Evolutionary conservation across 202 grass and related monocot species (phyloP).

Genomic region (Setaria italica): DNA sequence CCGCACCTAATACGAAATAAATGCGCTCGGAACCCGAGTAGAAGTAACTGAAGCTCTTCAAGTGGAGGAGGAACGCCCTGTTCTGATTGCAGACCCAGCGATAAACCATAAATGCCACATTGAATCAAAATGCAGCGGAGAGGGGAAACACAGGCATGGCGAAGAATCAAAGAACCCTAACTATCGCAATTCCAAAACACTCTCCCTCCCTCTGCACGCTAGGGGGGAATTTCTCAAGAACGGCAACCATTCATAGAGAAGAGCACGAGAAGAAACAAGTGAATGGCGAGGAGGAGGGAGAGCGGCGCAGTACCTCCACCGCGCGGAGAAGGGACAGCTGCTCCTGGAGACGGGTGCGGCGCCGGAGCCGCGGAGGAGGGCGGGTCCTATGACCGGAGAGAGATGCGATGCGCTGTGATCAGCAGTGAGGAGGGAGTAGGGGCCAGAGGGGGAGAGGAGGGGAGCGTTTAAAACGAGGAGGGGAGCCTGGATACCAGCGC

Average conservation of each 20-base stretch:
- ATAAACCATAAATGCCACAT: slow-evolving; percentile 3
- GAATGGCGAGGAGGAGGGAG: not conserved
- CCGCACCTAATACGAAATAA: slow-evolving; percentile 11
- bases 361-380: not conserved
- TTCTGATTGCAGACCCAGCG: not conserved
- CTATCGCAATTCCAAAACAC: not conserved
- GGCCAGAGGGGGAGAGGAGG: not conserved
- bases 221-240: slow-evolving; percentile 6
- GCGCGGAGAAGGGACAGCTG: not conserved
- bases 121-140: not conserved
- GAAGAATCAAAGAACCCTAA: not conserved
- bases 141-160: not conserved
- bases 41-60: slow-evolving; percentile 26
- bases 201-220: not conserved
- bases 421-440: not conserved
- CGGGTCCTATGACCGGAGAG: not conserved
- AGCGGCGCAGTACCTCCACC: slow-evolving; percentile 33
- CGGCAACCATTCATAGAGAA: not conserved
- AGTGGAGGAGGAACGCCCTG: slow-evolving; percentile 6
- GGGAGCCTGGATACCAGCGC: slow-evolving; percentile 4
- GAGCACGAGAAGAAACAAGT: not conserved
- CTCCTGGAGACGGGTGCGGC: not conserved
- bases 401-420: slow-evolving; percentile 16
- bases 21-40: not conserved
- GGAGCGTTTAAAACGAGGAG: slow-evolving; percentile 55